Evolutionary conservation across 306 rosid genomes (phyloP), one percentile per base, ranked within the genome.

Genomic region (Cucurbita argyrosperma): DNA sequence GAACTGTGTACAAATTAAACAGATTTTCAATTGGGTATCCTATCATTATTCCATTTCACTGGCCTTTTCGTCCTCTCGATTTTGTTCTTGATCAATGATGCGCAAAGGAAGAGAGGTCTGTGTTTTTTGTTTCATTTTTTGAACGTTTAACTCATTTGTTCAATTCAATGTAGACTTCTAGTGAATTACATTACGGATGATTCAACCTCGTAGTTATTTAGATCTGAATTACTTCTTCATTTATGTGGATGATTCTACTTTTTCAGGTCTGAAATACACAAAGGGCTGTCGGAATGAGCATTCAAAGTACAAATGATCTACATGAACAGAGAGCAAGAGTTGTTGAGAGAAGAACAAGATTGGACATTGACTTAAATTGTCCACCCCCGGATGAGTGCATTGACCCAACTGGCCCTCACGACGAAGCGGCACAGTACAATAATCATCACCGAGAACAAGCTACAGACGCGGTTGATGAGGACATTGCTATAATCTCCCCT

Each of bases 311-410:
- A 53, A 55, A 37, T 13, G 39, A 72, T 72, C 19, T 54, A 37
- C 64, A 7, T 7, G 76, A 55, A 13, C 55, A 53, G 76, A 72
- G 40, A 54, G 52, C 40, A 38, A 38, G 64, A 54, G 76, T 38
- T 38, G 38, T 55, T 72, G 76, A 53, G 64, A 40, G 65, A 55
- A 55, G 76, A 55, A 55, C 52, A 19, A 14, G 21, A 6, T 37
- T 72, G 64, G 64, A 72, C 76, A 21, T 72, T 4, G 76, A 72
- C 53, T 47, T 72, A 1, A 72, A 72, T 18, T 72, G 47, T 19
- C 76, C 76, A 18, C 76, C 76, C 12, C 76, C 76, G 13, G 76
- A 72, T 19, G 76, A 72, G 52, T 72, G 52, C 76, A 56, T 39
- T 1, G 53, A 37, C 18, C 65, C 51, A 53, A 55, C 52, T 72